Conservation (phyloP, 208 protist species). For the Strigomonas galati region DNA sequence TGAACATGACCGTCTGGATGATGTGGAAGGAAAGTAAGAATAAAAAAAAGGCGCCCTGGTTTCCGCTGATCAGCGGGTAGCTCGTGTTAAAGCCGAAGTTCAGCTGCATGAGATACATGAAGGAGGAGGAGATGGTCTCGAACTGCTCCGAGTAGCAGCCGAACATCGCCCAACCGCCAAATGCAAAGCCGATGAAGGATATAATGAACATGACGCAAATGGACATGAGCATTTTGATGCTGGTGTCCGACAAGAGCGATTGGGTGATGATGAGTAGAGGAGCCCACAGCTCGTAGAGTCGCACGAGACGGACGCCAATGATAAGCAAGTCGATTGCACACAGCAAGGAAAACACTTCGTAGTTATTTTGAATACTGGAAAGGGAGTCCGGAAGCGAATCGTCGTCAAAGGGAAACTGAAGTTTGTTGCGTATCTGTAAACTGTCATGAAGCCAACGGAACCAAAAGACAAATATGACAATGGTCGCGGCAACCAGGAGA, state of each 20-base stretch:
- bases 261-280: conserved; percentile 3
- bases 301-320: background rate
- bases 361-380: background rate
- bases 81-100: conserved; percentile 18
- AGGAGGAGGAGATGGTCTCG: conserved; percentile 11
- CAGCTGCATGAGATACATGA: conserved; percentile 21
- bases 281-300: conserved; percentile 11
- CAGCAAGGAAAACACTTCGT: background rate
- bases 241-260: background rate
- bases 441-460: background rate
- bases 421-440: no score
- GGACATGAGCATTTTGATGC: background rate
- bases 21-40: conserved; percentile 29
- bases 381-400: background rate
- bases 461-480: conserved; percentile 24
- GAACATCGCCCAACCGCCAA: conserved; percentile 32
- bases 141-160: conserved; percentile 16
- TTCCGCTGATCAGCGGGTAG: conserved; percentile 13
- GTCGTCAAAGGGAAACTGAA: conserved; percentile 4
- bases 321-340: background rate
- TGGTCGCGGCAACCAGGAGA: conserved; percentile 8
- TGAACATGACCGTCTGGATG: background rate
- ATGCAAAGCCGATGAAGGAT: conserved; percentile 24
- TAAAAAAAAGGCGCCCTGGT: conserved; percentile 16
- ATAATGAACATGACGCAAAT: conserved; percentile 21